Percentiles rank a stretch among this genome's conserved stretches.
phyloP scores from a whole-genome alignment of 2,329 filamentous ascomycete species.

The Xylaria sp. region DNA sequence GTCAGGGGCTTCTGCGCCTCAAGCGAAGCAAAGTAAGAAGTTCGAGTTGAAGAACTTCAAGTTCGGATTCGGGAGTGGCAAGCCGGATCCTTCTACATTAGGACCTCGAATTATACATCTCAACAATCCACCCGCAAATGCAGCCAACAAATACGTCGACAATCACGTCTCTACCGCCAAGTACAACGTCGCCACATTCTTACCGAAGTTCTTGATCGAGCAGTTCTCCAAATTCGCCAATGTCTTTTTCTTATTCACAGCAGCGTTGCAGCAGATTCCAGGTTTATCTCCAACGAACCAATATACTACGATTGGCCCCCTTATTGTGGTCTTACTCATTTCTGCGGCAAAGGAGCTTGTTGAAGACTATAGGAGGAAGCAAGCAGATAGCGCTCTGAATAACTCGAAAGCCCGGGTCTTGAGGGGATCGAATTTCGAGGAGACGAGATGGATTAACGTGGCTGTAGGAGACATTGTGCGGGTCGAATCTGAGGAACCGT shows the following conservation, averaged over 20 bases:
- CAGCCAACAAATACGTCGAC: conserved; percentile 88
- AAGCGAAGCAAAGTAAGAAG: conserved; percentile 62
- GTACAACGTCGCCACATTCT: conserved; percentile 92
- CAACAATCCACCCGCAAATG: conserved; percentile 95
- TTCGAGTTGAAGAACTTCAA: conserved; percentile 84
- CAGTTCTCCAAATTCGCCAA: conserved; percentile 99
- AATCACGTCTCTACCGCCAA: conserved; percentile 98
- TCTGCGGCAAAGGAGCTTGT: conserved; percentile 94
- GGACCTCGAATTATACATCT: conserved; percentile 93
- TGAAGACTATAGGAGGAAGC: conserved; percentile 90
- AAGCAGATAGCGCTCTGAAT: conserved; percentile 88
- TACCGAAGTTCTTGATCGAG: conserved; percentile 97
- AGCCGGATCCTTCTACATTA: conserved; percentile 88
- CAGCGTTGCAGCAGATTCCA: conserved; percentile 92
- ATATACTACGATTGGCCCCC: conserved; percentile 96
- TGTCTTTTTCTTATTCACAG: conserved; percentile 98
- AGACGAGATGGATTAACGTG: conserved; percentile 94
- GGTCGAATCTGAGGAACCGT: conserved; percentile 93
- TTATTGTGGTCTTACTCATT: conserved; percentile 89
- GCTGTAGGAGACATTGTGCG: conserved; percentile 91
- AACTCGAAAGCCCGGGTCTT: conserved; percentile 86
- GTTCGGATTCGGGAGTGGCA: conserved; percentile 87
- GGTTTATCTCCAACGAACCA: conserved; percentile 93
- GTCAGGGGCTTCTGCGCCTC: conserved; percentile 44
- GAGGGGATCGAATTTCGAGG: conserved; percentile 83